Percentiles rank a stretch among this genome's conserved stretches.
Conservation (phyloP, 768 basidiomycete genomes). For the Serendipita vermifera region DNA sequence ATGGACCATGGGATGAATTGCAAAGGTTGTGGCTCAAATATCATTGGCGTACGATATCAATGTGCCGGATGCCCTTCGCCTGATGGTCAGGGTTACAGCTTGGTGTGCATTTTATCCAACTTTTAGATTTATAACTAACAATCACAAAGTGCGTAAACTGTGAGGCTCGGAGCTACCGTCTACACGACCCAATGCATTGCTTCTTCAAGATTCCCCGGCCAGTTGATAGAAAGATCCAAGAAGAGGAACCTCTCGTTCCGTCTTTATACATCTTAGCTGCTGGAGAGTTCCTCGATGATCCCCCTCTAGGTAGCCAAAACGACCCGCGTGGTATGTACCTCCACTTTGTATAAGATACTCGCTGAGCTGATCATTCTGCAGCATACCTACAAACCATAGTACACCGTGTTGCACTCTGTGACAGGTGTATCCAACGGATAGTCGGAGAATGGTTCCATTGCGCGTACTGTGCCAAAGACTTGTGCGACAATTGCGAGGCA, state of each 20-base stretch:
- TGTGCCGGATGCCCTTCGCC: slow-evolving; percentile 80
- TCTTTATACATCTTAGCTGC: slow-evolving; percentile 43
- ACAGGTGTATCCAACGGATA: slow-evolving; percentile 72
- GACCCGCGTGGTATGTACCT: slow-evolving; percentile 41
- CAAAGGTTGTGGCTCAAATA: slow-evolving; percentile 33
- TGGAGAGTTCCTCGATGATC: slow-evolving; percentile 25
- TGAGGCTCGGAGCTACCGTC: slow-evolving; percentile 58
- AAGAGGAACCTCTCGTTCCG: slow-evolving; percentile 51
- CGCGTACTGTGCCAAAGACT: slow-evolving; percentile 72
- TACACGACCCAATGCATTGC: slow-evolving; percentile 74
- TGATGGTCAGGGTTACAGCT: slow-evolving; percentile 46
- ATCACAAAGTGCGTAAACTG: slow-evolving; percentile 58
- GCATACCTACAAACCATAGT: slow-evolving; percentile 49
- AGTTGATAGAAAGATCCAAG: slow-evolving; percentile 48
- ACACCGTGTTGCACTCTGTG: slow-evolving; percentile 65
- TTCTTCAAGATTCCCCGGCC: slow-evolving; percentile 82
- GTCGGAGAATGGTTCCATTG: slow-evolving; percentile 86
- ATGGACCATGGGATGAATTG: slow-evolving; percentile 11
- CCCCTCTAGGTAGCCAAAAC: slow-evolving; percentile 15
- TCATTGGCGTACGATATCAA: slow-evolving; percentile 72
- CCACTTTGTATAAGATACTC: neutral
- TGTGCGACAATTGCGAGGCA: slow-evolving; percentile 74
- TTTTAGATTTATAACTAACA: slow-evolving; percentile 1
- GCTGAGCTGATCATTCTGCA: slow-evolving; percentile 21
- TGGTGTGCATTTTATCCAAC: slow-evolving; percentile 37